Evolutionary conservation across 2,329 filamentous ascomycete species (phyloP), one percentile per base, ranked within the genome.

Genomic region (Cladosporium sp.): DNA sequence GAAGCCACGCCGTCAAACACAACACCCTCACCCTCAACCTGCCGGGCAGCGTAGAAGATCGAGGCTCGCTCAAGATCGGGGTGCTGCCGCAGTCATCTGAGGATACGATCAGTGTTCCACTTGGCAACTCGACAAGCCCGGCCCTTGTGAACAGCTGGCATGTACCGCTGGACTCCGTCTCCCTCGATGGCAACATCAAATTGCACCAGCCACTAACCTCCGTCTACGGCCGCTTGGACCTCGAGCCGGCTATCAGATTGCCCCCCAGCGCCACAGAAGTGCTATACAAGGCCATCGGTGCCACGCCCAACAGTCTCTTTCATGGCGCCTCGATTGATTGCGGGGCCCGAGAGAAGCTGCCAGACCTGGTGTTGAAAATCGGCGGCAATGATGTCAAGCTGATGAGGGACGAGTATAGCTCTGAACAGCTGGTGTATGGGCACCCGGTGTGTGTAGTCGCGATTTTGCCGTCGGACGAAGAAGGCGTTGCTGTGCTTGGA

Each of bases 381-480:
- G 51, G 47, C 4, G 51, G 61, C 11, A 41, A 47, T 15, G 38
- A 64, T 5, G 28, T 64, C 8, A 5, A n/a, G 51, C 26, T 64
- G 51, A 15, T 15, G 14, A 57, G 36, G 38, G 61, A 64, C n/a
- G 61, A 64, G 26, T 64, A 64, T 12, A 64, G 61, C 30, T 55
- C 49, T 21, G 51, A 64, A 38, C 61, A 64, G 34, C 4, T 28
- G 18, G 51, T 44, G 26, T 64, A 44, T 54, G 61, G 61, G 15
- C 41, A 44, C n/a, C 18, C 26, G 18, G 36, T 64, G 14, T 64
- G 61, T 24, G 51, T 64, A 5, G 51, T 64, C 11, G 51, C 24
- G 51, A 57, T 64, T 32, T 41, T 64, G 61, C 61, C 61, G 4
- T 41, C 51, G 3, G 38, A 47, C 4, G 36, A 15, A 34, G 61